Evolutionary conservation across 2,329 filamentous ascomycete genomes (phyloP), one percentile per base, ranked within the genome.

Genomic region (Nannizziopsis barbatae): DNA sequence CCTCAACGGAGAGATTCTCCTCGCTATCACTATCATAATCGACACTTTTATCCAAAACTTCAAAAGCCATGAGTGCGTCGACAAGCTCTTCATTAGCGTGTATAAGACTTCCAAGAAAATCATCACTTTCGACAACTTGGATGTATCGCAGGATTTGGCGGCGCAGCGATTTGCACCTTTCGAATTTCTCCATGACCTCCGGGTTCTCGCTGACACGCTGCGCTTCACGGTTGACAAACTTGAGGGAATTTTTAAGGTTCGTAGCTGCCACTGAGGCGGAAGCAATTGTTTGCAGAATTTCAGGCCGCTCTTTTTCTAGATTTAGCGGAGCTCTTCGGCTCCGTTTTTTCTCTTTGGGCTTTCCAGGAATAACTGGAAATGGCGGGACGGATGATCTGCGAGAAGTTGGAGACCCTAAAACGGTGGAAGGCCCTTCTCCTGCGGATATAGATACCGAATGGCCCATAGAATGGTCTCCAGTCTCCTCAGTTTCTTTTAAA

Each of bases 11-110:
- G 12, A 62, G 54, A 40, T 83, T 79, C 39, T 81, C 67, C 45
- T 82, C 79, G 53, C 77, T 81, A 58, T 81, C 77, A 51, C 77
- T 81, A 57, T 83, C 79, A 53, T 82, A 77, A 42, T 75, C 72
- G 36, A 73, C 60, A 42, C 69, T 72, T 56, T 72, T 73, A 62
- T 98, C 90, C 54, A 96, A 78, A 57, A 95, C 86, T 66, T 96
- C 90, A 61, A 88, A 98, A 0, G 88, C 85, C 79, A 94, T 95
- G 50, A 98, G 75, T 1, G 89, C 87, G 53, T 83, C 83, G 36
- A 96, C 86, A n/a, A 98, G 81, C 65, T 94, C 86, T 59, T 98
- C 92, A 59, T 98, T 96, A 55, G 90, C 89, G 59, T 92, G 86
- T 14, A 98, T 80, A 3, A 98, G 75, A 52, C 86, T 83, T 37